Percentiles rank a stretch among this genome's conserved stretches.
These are phyloP conservation scores for Hypoxylon fragiforme DNA, from an alignment of 495 filamentous ascomycete genomes.

Conservation along the genomic window DNA sequence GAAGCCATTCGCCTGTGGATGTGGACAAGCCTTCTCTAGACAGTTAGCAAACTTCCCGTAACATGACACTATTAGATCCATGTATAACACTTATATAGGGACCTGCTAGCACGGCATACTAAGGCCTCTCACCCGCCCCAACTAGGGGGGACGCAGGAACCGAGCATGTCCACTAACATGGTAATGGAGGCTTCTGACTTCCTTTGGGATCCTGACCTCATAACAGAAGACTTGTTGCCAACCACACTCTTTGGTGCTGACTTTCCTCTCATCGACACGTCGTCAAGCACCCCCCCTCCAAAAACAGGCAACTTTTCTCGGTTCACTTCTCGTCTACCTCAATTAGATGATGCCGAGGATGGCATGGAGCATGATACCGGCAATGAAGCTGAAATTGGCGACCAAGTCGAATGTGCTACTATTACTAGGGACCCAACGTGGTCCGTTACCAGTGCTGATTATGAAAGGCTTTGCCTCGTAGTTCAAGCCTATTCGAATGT, in stretches of 20 bases:
- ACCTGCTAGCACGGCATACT: conserved; percentile 17
- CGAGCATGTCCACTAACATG: background rate
- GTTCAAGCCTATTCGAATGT: conserved; percentile 54
- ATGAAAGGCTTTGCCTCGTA: conserved; percentile 51
- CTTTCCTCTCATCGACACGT: background rate
- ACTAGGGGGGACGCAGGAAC: background rate
- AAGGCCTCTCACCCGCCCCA: conserved; percentile 1
- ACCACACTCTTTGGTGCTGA: conserved; percentile 7
- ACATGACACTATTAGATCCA: background rate
- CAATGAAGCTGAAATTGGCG: background rate
- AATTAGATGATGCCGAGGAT: conserved; percentile 8
- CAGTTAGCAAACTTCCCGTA: conserved; percentile 20
- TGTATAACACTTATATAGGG: background rate
- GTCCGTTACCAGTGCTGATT: conserved; percentile 54
- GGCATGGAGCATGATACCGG: background rate
- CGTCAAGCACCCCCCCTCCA: conserved; percentile 30
- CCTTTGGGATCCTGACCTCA: conserved; percentile 19
- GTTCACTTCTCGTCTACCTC: conserved; percentile 21
- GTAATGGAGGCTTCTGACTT: conserved; percentile 2
- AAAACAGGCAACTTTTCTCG: conserved; percentile 25
- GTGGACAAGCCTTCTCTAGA: conserved; percentile 54
- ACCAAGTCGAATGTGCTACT: background rate
- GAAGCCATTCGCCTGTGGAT: conserved; percentile 60
- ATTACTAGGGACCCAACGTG: conserved; percentile 39
- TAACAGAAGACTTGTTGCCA: conserved; percentile 9